Evolutionary conservation across 2,329 filamentous ascomycete species (phyloP).

Genomic region (Sphaerulina populicola): DNA sequence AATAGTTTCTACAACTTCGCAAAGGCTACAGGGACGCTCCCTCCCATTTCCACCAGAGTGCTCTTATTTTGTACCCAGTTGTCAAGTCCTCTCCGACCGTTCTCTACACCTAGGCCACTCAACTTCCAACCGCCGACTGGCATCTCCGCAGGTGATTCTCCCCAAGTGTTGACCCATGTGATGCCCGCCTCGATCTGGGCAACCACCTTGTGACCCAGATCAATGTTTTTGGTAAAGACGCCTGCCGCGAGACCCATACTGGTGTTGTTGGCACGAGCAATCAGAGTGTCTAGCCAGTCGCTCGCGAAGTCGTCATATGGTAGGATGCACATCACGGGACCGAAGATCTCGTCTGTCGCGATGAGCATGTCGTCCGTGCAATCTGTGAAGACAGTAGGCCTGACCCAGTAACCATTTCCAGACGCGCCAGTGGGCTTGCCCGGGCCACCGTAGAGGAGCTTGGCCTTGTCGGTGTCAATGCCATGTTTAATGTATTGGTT

Average conservation of each 20-base stretch:
- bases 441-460: conserved; percentile 55
- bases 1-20: conserved; percentile 12
- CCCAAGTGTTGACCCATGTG: conserved; percentile 90
- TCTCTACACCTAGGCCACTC: conserved; percentile 81
- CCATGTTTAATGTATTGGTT: conserved; percentile 67
- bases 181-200: conserved; percentile 70
- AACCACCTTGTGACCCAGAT: conserved; percentile 63
- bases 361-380: conserved; percentile 78
- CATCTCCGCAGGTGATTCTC: conserved; percentile 88
- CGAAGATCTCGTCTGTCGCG: conserved; percentile 76
- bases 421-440: conserved; percentile 39
- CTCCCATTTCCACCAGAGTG: conserved; percentile 74
- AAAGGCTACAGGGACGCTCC: conserved; percentile 62
- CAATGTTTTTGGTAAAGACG: conserved; percentile 70
- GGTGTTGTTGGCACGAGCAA: conserved; percentile 67
- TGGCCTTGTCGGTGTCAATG: conserved; percentile 63
- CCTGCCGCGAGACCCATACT: conserved; percentile 73
- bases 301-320: conserved; percentile 48
- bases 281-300: conserved; percentile 55
- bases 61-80: conserved; percentile 83
- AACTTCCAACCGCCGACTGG: conserved; percentile 86
- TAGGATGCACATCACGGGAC: conserved; percentile 75
- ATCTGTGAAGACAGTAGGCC: conserved; percentile 76
- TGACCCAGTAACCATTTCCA: conserved; percentile 68
- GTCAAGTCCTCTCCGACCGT: conserved; percentile 68